phyloP scores from a whole-genome alignment of 257 asterid genomes.

The Scutellaria galericulata region DNA sequence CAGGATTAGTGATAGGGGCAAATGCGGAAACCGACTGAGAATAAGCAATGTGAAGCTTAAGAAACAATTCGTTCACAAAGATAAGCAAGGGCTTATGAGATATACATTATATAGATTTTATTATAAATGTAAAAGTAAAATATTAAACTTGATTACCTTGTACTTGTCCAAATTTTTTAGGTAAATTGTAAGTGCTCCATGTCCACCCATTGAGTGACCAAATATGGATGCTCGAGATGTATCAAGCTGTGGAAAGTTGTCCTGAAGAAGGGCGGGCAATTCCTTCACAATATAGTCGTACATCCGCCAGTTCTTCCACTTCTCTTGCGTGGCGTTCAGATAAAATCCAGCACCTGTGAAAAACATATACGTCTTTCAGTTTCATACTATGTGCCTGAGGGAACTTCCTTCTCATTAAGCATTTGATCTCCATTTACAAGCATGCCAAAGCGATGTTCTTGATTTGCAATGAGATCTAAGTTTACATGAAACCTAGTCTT shows the following conservation, averaged over 20 bases:
- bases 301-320: slow-evolving; percentile 99
- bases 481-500: too few species aligned
- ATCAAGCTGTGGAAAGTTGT: slow-evolving; percentile 84
- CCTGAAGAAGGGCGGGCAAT: slow-evolving; percentile 74
- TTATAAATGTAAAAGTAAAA: too few species aligned
- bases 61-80: neutral
- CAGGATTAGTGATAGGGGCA: slow-evolving; percentile 83
- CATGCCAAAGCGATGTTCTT: neutral
- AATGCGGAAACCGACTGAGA: slow-evolving; percentile 92
- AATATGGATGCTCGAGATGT: slow-evolving; percentile 84
- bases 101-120: neutral
- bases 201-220: slow-evolving; percentile 99
- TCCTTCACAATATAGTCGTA: slow-evolving; percentile 97
- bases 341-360: slow-evolving; percentile 94
- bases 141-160: slow-evolving; percentile 57
- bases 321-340: slow-evolving; percentile 96
- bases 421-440: neutral
- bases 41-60: neutral
- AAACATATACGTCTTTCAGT: neutral
- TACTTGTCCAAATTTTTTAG: slow-evolving; percentile 86
- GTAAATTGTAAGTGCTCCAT: slow-evolving; percentile 95
- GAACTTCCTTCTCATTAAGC: slow-evolving; percentile 2
- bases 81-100: neutral
- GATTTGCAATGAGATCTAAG: too few species aligned
- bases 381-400: neutral